Evolutionary conservation across 1,139 yeast species (phyloP), one percentile per base, ranked within the genome.

Genomic region (Scheffersomyces parashehatae): DNA sequence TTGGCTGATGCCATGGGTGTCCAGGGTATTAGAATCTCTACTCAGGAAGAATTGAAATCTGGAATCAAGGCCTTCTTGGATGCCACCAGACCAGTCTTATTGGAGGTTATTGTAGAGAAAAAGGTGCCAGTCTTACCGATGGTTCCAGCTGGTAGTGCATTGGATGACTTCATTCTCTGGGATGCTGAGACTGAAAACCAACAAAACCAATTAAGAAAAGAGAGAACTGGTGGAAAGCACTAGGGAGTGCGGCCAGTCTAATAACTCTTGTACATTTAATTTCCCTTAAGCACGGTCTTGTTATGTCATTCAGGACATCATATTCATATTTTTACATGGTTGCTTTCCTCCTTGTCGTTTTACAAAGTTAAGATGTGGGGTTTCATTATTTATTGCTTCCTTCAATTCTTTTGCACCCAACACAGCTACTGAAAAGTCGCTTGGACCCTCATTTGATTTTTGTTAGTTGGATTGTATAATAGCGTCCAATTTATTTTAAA

Each of bases 81-180:
- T 48, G 70, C 75, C 42, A 78, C 79, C 34, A 95, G 96, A 20
- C 98, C 99, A 15, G 88, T 91, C 40, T 77, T 93, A 61, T 70
- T 91, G 61, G 99, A 93, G 73, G 98, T 90, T 41, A 61, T 84
- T 48, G 95, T 90, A 35, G 98, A 91, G 70, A 85, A 85, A 80
- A 93, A 93, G 77, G 97, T 93, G 40, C 98, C 98, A 38, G 98
- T 95, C 49, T 79, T 93, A 65, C 99, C 99, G 46, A 91, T 93
- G 96, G 99, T 93, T 42, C 97, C 99, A 43, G 96, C 84, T 47
- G 99, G 99, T 58, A 88, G 87, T 68, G 97, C 88, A 51, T 78
- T 93, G 59, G 95, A 93, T 62, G 98, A 93, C 67, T 90, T 93
- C 64, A 86, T 93, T 56, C 79, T 80, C 40, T 91, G 84, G 68